phyloP scores from a whole-genome alignment of 2,329 filamentous ascomycete species.

The Kalaharituber pfeilii region DNA sequence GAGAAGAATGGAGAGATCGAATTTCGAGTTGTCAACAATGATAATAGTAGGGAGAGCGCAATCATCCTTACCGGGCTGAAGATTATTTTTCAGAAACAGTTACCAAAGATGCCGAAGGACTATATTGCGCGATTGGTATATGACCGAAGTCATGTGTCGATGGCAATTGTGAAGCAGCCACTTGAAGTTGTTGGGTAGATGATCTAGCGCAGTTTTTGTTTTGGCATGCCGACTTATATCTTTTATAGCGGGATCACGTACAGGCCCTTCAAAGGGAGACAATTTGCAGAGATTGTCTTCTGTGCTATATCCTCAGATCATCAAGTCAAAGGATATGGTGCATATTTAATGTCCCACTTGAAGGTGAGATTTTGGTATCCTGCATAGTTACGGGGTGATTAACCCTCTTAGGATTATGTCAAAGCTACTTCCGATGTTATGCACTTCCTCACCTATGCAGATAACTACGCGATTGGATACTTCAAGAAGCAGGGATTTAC shows the following conservation, averaged over 20 bases:
- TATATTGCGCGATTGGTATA: slow-evolving; percentile 97
- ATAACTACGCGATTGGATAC: slow-evolving; percentile 96
- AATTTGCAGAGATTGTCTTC: slow-evolving; percentile 97
- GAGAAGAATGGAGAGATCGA: slow-evolving; percentile 90
- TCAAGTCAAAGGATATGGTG: slow-evolving; percentile 96
- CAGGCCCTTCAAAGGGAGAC: slow-evolving; percentile 74
- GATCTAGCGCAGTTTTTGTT: not conserved
- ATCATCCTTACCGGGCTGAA: slow-evolving; percentile 93
- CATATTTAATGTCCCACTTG: slow-evolving; percentile 91
- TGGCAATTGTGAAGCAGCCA: slow-evolving; percentile 93
- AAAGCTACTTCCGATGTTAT: slow-evolving; percentile 92
- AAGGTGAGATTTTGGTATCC: slow-evolving; percentile 37
- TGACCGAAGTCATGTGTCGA: slow-evolving; percentile 86
- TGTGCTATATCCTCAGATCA: slow-evolving; percentile 95
- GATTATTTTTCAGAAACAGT: slow-evolving; percentile 94
- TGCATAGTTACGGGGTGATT: slow-evolving; percentile 8
- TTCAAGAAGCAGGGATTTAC: slow-evolving; percentile 99
- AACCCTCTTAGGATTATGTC: slow-evolving; percentile 54
- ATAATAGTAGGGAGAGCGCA: slow-evolving; percentile 67
- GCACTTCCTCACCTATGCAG: slow-evolving; percentile 96
- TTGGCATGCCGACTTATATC: no score
- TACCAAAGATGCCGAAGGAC: slow-evolving; percentile 98
- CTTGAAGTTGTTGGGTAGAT: slow-evolving; percentile 63
- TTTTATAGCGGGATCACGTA: slow-evolving; percentile 75
- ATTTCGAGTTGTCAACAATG: slow-evolving; percentile 96